Evolutionary conservation across 2,329 filamentous ascomycete species (phyloP).

Genomic region (Lachnellula hyalina): DNA sequence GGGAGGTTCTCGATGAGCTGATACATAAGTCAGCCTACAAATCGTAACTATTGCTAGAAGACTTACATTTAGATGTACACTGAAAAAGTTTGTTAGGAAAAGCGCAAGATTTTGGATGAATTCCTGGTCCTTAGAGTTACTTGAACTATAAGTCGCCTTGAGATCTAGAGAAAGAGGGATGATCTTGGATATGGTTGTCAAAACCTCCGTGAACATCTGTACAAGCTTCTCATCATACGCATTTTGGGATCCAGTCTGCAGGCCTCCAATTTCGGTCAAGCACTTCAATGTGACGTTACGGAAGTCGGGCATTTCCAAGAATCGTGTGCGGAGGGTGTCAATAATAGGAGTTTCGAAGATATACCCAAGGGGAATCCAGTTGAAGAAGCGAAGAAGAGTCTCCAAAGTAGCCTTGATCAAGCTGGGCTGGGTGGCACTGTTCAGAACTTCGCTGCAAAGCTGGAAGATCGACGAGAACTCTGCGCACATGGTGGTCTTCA

Average conservation of each 20-base stretch:
- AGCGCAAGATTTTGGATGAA: conserved; percentile 96
- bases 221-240: conserved; percentile 94
- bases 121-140: conserved; percentile 90
- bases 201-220: conserved; percentile 96
- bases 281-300: conserved; percentile 96
- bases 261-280: conserved; percentile 90
- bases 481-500: conserved; percentile 98
- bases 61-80: conserved; percentile 77
- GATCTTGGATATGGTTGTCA: conserved; percentile 88
- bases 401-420: conserved; percentile 95
- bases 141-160: conserved; percentile 84
- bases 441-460: conserved; percentile 91
- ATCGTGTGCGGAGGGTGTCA: conserved; percentile 86
- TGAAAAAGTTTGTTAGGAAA: conserved; percentile 96
- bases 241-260: conserved; percentile 71
- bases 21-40: conserved; percentile 18
- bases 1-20: conserved; percentile 92
- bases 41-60: not conserved
- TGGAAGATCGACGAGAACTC: conserved; percentile 99
- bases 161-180: conserved; percentile 88
- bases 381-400: conserved; percentile 91
- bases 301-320: conserved; percentile 90
- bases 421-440: conserved; percentile 79
- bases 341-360: conserved; percentile 98
- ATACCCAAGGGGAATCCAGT: conserved; percentile 98